A percentile compares a stretch with the other conserved stretches of the same genome.
Conservation (phyloP, 345 rosid species). For the Conringia planisiliqua region DNA sequence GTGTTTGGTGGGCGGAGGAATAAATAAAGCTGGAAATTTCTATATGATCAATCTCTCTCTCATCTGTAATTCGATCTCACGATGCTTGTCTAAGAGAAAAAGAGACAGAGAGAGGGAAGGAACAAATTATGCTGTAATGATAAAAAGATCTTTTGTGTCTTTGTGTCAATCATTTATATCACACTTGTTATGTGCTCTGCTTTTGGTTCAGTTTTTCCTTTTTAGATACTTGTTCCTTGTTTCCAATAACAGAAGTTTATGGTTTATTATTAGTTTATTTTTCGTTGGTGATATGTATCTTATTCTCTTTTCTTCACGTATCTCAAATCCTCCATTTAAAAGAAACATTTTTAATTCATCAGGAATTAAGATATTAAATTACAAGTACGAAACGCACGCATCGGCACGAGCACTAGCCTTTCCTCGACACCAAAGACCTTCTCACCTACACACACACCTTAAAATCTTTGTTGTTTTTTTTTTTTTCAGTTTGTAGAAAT, state of each 20-base stretch:
- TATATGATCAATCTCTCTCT: slow-evolving; percentile 12
- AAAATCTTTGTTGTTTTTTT: neutral
- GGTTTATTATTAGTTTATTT: slow-evolving; percentile 8
- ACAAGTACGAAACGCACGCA: slow-evolving; percentile 7
- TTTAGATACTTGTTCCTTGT: slow-evolving; percentile 29
- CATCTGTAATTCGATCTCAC: slow-evolving; percentile 18
- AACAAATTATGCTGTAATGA: slow-evolving; percentile 27
- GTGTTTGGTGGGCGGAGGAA: slow-evolving; percentile 34
- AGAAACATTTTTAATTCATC: neutral
- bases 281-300: neutral
- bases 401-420: slow-evolving; percentile 2
- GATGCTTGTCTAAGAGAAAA: slow-evolving; percentile 21
- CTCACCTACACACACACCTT: neutral
- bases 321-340: neutral
- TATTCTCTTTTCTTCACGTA: slow-evolving; percentile 6
- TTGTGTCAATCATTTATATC: slow-evolving; percentile 31
- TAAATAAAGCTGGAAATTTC: slow-evolving; percentile 25
- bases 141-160: slow-evolving; percentile 12
- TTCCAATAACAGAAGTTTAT: slow-evolving; percentile 31
- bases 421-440: neutral
- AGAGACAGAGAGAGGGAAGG: neutral
- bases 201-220: slow-evolving; percentile 22
- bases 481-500: neutral
- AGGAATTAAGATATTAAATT: neutral
- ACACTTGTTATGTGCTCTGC: slow-evolving; percentile 33